These are phyloP conservation scores for Capsella rubella DNA, from an alignment of 441 rosid species.

Conservation along the genomic window DNA sequence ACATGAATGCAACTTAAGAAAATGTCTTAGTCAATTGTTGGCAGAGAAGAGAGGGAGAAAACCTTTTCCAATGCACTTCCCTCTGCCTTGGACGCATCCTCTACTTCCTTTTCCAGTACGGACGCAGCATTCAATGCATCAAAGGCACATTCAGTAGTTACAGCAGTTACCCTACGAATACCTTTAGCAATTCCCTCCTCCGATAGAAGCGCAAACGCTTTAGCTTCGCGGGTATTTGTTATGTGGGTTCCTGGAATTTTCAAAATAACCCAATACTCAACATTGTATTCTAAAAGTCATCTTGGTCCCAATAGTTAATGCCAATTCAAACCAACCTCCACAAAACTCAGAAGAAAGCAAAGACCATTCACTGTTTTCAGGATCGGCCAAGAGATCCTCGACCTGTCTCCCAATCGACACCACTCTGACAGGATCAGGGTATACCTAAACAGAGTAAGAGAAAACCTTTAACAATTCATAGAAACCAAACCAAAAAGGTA, in stretches of 20 bases:
- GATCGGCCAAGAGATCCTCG: slow-evolving; percentile 86
- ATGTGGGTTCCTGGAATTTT: slow-evolving; percentile 71
- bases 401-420: slow-evolving; percentile 85
- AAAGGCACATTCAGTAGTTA: slow-evolving; percentile 80
- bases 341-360: slow-evolving; percentile 86
- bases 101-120: slow-evolving; percentile 72
- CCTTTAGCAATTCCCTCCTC: slow-evolving; percentile 99
- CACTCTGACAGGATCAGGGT: slow-evolving; percentile 98
- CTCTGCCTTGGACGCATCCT: slow-evolving; percentile 64
- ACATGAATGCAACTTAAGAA: background rate
- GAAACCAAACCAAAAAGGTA: slow-evolving; percentile 24
- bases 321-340: slow-evolving; percentile 67
- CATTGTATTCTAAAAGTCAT: background rate
- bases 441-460: slow-evolving; percentile 59
- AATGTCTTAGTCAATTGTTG: background rate
- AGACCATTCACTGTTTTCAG: slow-evolving; percentile 81
- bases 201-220: slow-evolving; percentile 90
- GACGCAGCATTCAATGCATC: slow-evolving; percentile 72
- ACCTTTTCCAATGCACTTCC: slow-evolving; percentile 91
- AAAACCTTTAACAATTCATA: background rate
- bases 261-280: slow-evolving; percentile 40
- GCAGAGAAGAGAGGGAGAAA: slow-evolving; percentile 12
- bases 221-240: slow-evolving; percentile 91
- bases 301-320: background rate
- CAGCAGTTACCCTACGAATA: slow-evolving; percentile 87